Evolutionary conservation across 2,329 filamentous ascomycete genomes (phyloP).

Genomic region (Nemania bipapillata): DNA sequence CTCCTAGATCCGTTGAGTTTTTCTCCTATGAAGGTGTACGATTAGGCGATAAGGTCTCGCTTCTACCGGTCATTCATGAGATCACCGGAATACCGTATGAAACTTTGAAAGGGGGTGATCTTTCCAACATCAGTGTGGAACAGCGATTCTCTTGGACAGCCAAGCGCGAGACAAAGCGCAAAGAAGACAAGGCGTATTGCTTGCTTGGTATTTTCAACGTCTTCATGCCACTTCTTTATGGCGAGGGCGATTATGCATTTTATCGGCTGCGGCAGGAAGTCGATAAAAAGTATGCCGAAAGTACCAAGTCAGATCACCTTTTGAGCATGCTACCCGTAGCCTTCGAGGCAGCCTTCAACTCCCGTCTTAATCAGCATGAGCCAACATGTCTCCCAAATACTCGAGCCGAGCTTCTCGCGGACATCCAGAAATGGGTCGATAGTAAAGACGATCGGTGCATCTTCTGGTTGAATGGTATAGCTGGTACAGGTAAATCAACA

Average conservation of each 20-base stretch:
- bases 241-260: constrained; percentile 14
- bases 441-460: constrained; percentile 42
- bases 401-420: constrained; percentile 49
- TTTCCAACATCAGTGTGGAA: not conserved
- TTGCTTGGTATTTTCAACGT: constrained; percentile 1
- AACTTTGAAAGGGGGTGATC: not conserved
- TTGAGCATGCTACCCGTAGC: constrained; percentile 1
- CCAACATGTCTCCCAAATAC: constrained; percentile 41
- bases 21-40: no score
- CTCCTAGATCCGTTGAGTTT: no score
- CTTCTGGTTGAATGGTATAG: constrained; percentile 55
- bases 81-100: not conserved
- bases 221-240: constrained; percentile 2
- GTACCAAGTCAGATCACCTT: no score
- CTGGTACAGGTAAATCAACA: no score
- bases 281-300: no score
- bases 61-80: not conserved
- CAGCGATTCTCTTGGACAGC: not conserved
- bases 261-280: no score
- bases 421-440: constrained; percentile 49
- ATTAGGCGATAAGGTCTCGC: no score
- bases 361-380: not conserved
- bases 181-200: not conserved
- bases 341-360: not conserved
- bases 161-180: not conserved